Percentiles rank a stretch among this genome's conserved stretches.
Evolutionary conservation across 495 filamentous ascomycete genomes (phyloP).

Genomic region (Xylaria cubensis): DNA sequence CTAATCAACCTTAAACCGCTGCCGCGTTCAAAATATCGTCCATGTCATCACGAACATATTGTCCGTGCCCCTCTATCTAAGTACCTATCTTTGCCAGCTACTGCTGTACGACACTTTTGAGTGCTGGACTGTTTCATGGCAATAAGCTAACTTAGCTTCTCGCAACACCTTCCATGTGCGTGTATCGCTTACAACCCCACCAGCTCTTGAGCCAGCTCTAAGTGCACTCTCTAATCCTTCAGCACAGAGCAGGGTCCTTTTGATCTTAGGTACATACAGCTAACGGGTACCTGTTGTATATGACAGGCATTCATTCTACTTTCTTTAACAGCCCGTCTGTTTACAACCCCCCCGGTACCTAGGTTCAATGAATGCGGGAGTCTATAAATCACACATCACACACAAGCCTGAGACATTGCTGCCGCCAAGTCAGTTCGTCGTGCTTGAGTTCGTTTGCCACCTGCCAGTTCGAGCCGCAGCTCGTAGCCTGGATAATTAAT

Average conservation of each 20-base stretch:
- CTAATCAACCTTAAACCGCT: conserved; percentile 16
- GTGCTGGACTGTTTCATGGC: background rate
- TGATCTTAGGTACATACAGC: background rate
- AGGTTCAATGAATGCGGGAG: background rate
- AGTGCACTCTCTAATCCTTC: too few relatives aligned
- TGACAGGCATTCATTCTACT: background rate
- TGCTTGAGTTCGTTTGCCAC: conserved; percentile 1
- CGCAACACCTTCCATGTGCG: background rate
- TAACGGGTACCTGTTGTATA: background rate
- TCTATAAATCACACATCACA: background rate
- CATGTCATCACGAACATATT: conserved; percentile 6
- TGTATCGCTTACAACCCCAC: conserved; percentile 1
- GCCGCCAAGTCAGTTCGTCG: background rate
- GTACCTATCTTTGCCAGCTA: background rate
- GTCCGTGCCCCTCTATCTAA: background rate
- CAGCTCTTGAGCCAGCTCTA: background rate
- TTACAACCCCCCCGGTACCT: background rate
- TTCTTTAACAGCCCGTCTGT: background rate
- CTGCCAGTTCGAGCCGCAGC: conserved; percentile 10
- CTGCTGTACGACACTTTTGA: background rate
- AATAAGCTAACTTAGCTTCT: background rate
- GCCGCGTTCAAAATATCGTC: background rate
- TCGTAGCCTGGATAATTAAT: background rate
- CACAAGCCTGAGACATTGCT: background rate
- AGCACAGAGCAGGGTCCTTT: background rate